A percentile compares a stretch with the other conserved stretches of the same genome.
phyloP scores from a whole-genome alignment of 495 filamentous ascomycete species.

The Aspergillus bertholletiae region DNA sequence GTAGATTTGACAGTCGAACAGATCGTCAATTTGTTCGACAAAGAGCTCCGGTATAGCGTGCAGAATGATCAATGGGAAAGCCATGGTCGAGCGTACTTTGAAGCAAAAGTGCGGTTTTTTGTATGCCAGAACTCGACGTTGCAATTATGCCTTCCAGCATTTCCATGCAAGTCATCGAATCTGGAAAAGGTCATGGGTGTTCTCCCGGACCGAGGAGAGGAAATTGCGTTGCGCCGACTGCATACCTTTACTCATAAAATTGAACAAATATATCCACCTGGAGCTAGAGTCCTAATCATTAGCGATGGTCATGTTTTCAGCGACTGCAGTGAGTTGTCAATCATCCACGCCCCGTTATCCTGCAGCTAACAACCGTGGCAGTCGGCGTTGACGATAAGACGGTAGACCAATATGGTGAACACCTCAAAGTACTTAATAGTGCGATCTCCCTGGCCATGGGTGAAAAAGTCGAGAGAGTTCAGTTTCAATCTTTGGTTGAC shows the following conservation, averaged over 20 bases:
- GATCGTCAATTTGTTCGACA: neutral
- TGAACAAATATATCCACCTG: conserved; percentile 36
- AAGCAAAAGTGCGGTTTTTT: conserved; percentile 19
- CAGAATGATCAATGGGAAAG: conserved; percentile 4
- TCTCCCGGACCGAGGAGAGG: conserved; percentile 46
- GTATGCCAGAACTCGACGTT: conserved; percentile 15
- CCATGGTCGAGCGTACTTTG: conserved; percentile 12
- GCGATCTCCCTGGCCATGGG: neutral
- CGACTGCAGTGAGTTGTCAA: conserved; percentile 38
- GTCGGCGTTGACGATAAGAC: conserved; percentile 38
- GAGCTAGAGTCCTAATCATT: conserved; percentile 42
- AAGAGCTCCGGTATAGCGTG: neutral
- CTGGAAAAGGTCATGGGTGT: conserved; percentile 39
- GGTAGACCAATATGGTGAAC: conserved; percentile 18
- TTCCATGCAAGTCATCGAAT: conserved; percentile 52
- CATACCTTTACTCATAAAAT: conserved; percentile 36
- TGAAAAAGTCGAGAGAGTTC: neutral
- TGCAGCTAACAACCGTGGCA: conserved; percentile 32
- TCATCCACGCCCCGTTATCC: neutral
- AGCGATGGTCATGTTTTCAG: conserved; percentile 38
- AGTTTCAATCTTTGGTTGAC: neutral
- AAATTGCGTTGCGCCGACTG: conserved; percentile 42
- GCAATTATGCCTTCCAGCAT: conserved; percentile 39
- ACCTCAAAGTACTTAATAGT: neutral
- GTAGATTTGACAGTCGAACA: neutral